Percentiles rank a stretch among this genome's conserved stretches.
Conservation (phyloP, 805 yeast species). For the Candida cerambycidarum region DNA sequence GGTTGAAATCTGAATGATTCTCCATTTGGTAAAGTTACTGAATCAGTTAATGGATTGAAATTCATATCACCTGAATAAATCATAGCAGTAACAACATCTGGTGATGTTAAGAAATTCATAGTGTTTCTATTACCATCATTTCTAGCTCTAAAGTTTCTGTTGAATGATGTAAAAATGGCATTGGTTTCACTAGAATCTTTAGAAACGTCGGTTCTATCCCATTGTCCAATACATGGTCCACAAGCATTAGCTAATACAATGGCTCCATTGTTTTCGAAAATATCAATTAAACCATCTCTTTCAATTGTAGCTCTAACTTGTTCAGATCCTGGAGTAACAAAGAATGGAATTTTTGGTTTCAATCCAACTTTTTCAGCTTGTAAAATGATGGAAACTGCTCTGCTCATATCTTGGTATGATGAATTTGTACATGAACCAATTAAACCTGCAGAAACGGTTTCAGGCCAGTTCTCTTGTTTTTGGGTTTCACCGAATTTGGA, state of each 20-base stretch:
- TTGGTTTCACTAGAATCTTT: constrained; percentile 66
- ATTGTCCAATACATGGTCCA: constrained; percentile 99
- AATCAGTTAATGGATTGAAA: constrained; percentile 88
- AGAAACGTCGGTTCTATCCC: constrained; percentile 88
- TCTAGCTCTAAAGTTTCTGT: constrained; percentile 96
- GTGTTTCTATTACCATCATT: constrained; percentile 98
- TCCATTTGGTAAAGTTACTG: constrained; percentile 71
- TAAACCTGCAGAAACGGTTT: constrained; percentile 82
- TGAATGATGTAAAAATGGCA: constrained; percentile 94
- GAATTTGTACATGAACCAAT: constrained; percentile 99
- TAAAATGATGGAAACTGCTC: constrained; percentile 85
- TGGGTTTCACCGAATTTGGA: constrained; percentile 77
- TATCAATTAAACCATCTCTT: constrained; percentile 85
- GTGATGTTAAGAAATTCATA: constrained; percentile 97
- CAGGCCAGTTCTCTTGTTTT: constrained; percentile 79
- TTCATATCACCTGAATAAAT: constrained; percentile 90
- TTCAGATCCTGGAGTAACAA: constrained; percentile 98
- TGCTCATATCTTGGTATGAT: constrained; percentile 96
- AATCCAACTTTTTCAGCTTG: constrained; percentile 87
- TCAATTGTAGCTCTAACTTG: constrained; percentile 96
- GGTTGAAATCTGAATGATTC: constrained; percentile 73
- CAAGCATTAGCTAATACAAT: constrained; percentile 94
- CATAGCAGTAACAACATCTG: constrained; percentile 96
- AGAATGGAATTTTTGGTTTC: constrained; percentile 86
- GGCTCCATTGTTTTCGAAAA: constrained; percentile 86